Base-by-base conservation (phyloP, 2,329 filamentous ascomycete genomes). In the Aspergillus texensis region DNA sequence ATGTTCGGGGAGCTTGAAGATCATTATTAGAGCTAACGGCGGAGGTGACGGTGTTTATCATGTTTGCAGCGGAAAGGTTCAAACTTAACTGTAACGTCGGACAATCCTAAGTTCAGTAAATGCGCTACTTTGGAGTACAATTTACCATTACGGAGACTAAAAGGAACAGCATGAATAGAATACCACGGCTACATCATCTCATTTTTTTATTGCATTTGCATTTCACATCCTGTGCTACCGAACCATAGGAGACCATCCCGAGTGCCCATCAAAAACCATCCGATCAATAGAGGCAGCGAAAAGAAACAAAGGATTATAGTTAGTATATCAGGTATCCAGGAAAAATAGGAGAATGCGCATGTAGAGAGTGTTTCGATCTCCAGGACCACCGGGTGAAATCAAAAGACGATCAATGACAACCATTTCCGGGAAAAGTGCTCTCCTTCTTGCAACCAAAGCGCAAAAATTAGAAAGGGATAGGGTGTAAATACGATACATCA, bases 401-500 rank as follows among this genome's bases (percentile, higher is more conserved):
- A 59, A 55, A 57, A 55, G 61, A 60, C 48, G 61, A 59, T 54
- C 50, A 54, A 61, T 57, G 26, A 50, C 58, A 41, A 52, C 52
- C 34, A 60, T 60, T 60, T 58, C 64, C 63, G 54, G 12, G 43
- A 32, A 55, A 59, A 57, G 58, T 41, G 62, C 62, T 58, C 65
- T 61, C 62, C 62, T 66, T 58, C 53, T 43, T 50, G 59, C 65
- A 64, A 58, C 58, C 63, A 69, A 68, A 57, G 52, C 53, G 58
- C 41, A 57, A 46, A 58, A 61, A 67, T 71, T 67, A 65, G 61
- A 70, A 69, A 68, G 45, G 43, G 50, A 60, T 64, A 67, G 59
- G 57, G 43, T 50, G 60, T 65, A 62, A 64, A 67, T 66, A 70
- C 65, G 65, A 62, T 72, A 71, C 67, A 70, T 68, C 65, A 67